These are phyloP conservation scores for Lipomyces kockii DNA, from an alignment of 805 yeast species.

Conservation along the genomic window DNA sequence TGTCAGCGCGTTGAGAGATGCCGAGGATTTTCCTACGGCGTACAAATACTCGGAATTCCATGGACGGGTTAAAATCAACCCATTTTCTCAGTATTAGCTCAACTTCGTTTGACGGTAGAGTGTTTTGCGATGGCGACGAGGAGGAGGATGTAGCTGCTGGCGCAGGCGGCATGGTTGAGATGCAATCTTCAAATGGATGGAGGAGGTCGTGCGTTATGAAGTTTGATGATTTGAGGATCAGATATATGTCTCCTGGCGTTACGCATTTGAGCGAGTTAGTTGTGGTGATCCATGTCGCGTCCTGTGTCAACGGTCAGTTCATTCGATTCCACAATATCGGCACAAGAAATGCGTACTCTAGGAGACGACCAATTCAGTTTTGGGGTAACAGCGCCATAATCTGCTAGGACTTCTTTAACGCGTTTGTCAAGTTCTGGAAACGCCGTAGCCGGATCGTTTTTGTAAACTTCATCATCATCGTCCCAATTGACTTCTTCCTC, in stretches of 20 bases:
- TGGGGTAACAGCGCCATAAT: constrained; percentile 71
- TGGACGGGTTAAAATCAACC: constrained; percentile 82
- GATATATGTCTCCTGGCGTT: constrained; percentile 73
- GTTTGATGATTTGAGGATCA: constrained; percentile 83
- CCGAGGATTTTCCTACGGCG: constrained; percentile 66
- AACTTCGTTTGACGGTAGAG: constrained; percentile 40
- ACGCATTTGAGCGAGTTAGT: constrained; percentile 75
- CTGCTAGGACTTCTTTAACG: constrained; percentile 53
- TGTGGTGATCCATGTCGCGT: constrained; percentile 88
- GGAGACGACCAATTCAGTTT: constrained; percentile 98
- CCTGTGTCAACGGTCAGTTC: constrained; percentile 48
- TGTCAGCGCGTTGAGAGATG: constrained; percentile 83
- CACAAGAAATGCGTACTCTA: constrained; percentile 39
- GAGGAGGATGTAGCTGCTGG: background rate
- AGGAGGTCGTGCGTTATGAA: constrained; percentile 85
- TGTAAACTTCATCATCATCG: constrained; percentile 38
- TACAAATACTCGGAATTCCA: constrained; percentile 89
- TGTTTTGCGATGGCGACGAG: background rate
- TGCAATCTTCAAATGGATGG: constrained; percentile 63
- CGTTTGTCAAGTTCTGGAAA: constrained; percentile 66
- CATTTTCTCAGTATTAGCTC: constrained; percentile 83
- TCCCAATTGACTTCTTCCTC: constrained; percentile 67
- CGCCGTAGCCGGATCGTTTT: constrained; percentile 52
- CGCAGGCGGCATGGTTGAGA: background rate
- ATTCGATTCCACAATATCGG: background rate